Base-by-base conservation (phyloP, 2,329 filamentous ascomycete genomes). In the Trichocomaceae sp. region DNA sequence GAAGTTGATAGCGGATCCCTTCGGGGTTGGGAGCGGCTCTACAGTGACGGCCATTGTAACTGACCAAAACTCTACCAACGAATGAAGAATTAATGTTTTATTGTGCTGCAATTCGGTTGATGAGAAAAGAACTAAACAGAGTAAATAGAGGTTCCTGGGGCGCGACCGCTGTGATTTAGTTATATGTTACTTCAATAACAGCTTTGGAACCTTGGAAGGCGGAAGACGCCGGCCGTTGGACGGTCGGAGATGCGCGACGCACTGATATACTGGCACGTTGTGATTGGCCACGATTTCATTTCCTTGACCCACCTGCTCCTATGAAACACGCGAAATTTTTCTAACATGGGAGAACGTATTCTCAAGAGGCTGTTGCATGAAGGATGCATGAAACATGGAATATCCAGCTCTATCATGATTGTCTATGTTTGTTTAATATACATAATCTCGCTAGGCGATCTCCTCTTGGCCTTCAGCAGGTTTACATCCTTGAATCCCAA, bases 1-100 rank as follows among this genome's bases (percentile, higher is more conserved):
- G 54, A 88, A 85, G 63, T 83, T 75, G 57, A 83, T 71, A 2
- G 64, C 49, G 5, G 70, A 74, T 22, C 65, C 68, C 0, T 60
- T 37, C 3, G 65, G 61, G 6, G 61, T 60, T 2, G 61, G 57
- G 1, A 70, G 45, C 13, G 63, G 61, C 10, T 59, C 57, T 6
- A 69, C 61, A 8, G 61, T 60, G 47, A 45, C 41, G 44, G 49
- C 49, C 31, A 41, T 48, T 41, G 55, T 35, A 8, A 13, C 9
- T 35, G 31, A 35, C 9, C 12, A 35, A 15, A 35, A 35, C 31
- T 35, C 12, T 35, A 13, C 13, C 31, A 15, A 13, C 3, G 2
- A 35, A 35, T 15, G 15, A 2, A 15, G 31, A 35, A 33, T 33
- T 13, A 35, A 2, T 2, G 6, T 35, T 15, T 1, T 3, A 13